Evolutionary conservation across 352 stramenopile species (phyloP), one percentile per base, ranked within the genome.

Genomic region (Phytophthora meadii): DNA sequence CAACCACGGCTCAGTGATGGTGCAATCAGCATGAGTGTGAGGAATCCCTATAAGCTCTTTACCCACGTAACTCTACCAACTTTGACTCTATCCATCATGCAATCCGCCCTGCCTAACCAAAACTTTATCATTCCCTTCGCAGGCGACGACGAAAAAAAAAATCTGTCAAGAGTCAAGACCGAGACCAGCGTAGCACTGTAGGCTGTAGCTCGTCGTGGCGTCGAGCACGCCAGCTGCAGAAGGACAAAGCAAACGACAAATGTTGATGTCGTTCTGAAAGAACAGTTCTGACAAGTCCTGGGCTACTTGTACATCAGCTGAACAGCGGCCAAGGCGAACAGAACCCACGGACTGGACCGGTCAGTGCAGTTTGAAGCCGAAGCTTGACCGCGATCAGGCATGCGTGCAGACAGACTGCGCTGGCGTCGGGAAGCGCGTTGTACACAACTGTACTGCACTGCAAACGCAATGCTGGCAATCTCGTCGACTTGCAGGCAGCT

Each of bases 131-230:
- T 25, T 45, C n/a, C 6, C 40, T 50, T 44, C 39, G 40, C 30
- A 32, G 40, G 37, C 40, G 63, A 66, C 63, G 56, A 51, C 55
- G 34, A 66, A 59, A 71, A 51, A n/a, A 70, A 66, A 67, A 57
- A 36, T 57, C 28, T 51, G 28, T 37, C 27, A 8, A 30, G 7
- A 34, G 2, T 3, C 22, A 11, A 42, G 34, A 30, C 8, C 5
- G 24, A 25, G 49, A 47, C 39, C 12, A 67, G 37, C 30, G 46
- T 64, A 51, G 42, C 64, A 67, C 56, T 61, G 36, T n/a, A 40
- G 45, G 27, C 65, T 69, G 58, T 51, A 30, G 58, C 46, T 68
- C 51, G 45, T 68, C 40, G 57, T 49, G 22, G 28, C 46, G 56
- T 61, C 36, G 49, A 60, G 17, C 19, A 36, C 41, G 17, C 42